Conservation (phyloP, 139 green algal species). For the Asterochloris erici region DNA sequence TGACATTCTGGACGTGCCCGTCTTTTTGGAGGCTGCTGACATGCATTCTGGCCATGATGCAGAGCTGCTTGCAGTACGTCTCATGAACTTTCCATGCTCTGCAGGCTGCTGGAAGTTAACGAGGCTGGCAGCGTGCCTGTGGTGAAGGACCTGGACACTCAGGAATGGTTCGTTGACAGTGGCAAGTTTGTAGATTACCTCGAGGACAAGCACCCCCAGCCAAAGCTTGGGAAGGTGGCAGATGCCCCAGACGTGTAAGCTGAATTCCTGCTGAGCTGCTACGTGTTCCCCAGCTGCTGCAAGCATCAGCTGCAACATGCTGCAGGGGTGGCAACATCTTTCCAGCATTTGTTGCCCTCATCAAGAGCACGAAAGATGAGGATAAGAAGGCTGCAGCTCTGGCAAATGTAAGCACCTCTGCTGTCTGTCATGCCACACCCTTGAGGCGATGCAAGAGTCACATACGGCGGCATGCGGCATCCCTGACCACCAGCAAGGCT, state of each 20-base stretch:
- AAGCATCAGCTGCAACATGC: neutral
- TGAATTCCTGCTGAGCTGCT: neutral
- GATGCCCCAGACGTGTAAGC: slow-evolving; percentile 43
- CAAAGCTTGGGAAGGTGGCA: slow-evolving; percentile 41
- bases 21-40: no score
- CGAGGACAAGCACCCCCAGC: slow-evolving; percentile 67
- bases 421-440: neutral
- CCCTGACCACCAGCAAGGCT: neutral
- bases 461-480: neutral
- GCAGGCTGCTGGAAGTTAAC: slow-evolving; percentile 41
- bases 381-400: slow-evolving; percentile 41
- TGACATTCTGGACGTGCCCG: no score
- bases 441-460: neutral
- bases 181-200: slow-evolving; percentile 70
- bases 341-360: slow-evolving; percentile 56
- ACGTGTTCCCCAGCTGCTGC: neutral
- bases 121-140: slow-evolving; percentile 77
- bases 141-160: slow-evolving; percentile 59
- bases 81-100: neutral
- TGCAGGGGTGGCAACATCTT: slow-evolving; percentile 63
- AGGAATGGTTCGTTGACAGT: slow-evolving; percentile 54
- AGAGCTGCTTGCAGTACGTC: neutral
- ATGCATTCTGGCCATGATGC: no score
- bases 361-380: slow-evolving; percentile 52
- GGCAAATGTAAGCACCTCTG: slow-evolving; percentile 17